Conservation (phyloP, 164 flowering plant species). For the Umbilicus rupestris region DNA sequence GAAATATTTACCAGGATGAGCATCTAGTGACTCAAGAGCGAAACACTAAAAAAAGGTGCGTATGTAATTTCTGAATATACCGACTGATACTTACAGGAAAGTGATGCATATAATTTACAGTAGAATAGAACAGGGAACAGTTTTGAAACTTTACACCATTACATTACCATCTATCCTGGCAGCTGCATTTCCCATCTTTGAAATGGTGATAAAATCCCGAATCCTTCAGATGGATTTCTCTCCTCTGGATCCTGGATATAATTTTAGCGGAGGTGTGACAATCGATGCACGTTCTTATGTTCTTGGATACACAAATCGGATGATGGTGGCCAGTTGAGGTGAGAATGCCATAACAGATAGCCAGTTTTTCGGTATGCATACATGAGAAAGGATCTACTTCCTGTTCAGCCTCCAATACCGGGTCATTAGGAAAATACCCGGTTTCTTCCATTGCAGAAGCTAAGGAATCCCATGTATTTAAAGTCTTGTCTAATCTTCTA, state of each 20-base stretch:
- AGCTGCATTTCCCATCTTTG: conserved; percentile 28
- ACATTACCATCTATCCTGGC: conserved; percentile 30
- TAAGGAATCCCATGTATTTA: conserved; percentile 25
- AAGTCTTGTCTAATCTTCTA: conserved; percentile 16
- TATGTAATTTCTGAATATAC: not conserved
- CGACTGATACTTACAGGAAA: not conserved
- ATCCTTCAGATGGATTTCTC: conserved; percentile 33
- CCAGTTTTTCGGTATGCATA: conserved; percentile 35
- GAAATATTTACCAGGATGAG: no score
- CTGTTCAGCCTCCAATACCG: conserved; percentile 18
- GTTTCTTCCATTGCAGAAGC: conserved; percentile 25
- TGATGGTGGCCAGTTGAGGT: conserved; percentile 9
- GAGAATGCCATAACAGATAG: conserved; percentile 28
- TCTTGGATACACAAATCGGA: conserved; percentile 26
- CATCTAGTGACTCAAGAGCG: no score
- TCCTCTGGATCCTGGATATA: conserved; percentile 19
- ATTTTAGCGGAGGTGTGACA: conserved; percentile 31
- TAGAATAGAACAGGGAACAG: not conserved
- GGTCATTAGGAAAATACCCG: conserved; percentile 23
- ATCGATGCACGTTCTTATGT: conserved; percentile 32
- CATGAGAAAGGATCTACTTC: conserved; percentile 25
- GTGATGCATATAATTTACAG: not conserved
- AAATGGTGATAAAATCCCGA: conserved; percentile 27
- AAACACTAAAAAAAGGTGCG: not conserved
- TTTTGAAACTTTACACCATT: not conserved